Conservation (phyloP, 1,284 basidiomycete genomes). For the Ceratobasidium sp. region DNA sequence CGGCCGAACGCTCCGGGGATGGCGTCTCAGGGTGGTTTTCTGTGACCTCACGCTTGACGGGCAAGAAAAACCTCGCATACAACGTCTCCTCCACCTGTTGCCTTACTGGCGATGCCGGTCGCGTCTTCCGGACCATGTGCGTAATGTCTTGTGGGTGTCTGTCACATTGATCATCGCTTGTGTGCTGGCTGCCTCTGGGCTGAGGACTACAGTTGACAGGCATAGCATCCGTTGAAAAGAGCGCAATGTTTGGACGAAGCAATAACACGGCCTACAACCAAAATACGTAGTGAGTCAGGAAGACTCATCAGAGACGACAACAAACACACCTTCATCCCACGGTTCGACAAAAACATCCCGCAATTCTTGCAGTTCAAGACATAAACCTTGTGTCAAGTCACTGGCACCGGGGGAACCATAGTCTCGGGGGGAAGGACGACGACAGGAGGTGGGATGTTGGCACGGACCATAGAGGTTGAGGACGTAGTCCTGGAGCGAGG, state of each 20-base stretch:
- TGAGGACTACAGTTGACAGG: slow-evolving; percentile 75
- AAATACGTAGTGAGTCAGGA: background rate
- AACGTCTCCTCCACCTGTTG: slow-evolving; percentile 23
- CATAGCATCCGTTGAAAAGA: slow-evolving; percentile 86
- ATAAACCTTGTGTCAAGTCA: slow-evolving; percentile 72
- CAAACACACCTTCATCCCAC: slow-evolving; percentile 81
- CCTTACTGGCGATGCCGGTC: background rate
- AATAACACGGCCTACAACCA: slow-evolving; percentile 78
- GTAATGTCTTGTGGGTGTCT: slow-evolving; percentile 41
- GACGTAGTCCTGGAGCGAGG: background rate
- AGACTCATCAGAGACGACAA: slow-evolving; percentile 21
- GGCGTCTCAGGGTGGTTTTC: slow-evolving; percentile 8
- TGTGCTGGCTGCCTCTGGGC: slow-evolving; percentile 50
- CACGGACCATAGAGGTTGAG: slow-evolving; percentile 16
- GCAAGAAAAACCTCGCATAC: slow-evolving; percentile 44
- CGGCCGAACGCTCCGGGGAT: slow-evolving; percentile 42
- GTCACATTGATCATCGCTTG: slow-evolving; percentile 7
- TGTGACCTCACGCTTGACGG: slow-evolving; percentile 16
- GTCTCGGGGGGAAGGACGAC: slow-evolving; percentile 14
- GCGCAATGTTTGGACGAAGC: slow-evolving; percentile 82
- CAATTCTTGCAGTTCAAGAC: slow-evolving; percentile 82
- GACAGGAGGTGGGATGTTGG: slow-evolving; percentile 31
- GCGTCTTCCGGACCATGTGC: slow-evolving; percentile 5
- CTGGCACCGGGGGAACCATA: slow-evolving; percentile 39
- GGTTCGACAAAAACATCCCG: slow-evolving; percentile 79